A percentile compares a stretch with the other conserved stretches of the same genome.
Evolutionary conservation across 73 alveolate species (phyloP).

Genomic region (Paramecium pentaurelia): DNA sequence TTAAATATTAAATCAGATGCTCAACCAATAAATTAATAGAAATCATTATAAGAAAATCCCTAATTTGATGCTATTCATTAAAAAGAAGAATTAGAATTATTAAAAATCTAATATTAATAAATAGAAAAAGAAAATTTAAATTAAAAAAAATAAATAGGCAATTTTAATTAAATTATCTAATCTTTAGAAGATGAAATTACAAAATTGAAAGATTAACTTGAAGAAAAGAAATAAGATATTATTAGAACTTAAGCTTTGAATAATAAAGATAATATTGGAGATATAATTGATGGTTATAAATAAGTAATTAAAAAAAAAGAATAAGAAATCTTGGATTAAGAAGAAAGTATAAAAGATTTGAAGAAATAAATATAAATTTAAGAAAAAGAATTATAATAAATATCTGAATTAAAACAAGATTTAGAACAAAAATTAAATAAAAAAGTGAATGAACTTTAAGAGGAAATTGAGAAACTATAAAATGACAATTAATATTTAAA

Average conservation of each 20-base stretch:
- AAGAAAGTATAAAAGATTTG: neutral
- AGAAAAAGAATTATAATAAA: neutral
- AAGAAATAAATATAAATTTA: neutral
- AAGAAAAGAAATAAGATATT: neutral
- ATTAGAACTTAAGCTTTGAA: neutral
- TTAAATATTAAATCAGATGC: neutral
- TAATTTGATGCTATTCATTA: neutral
- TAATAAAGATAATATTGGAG: neutral
- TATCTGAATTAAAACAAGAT: neutral
- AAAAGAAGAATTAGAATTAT: neutral
- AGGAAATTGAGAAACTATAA: neutral
- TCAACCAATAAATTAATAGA: neutral
- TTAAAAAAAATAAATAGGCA: neutral
- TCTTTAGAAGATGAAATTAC: neutral
- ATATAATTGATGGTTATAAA: neutral
- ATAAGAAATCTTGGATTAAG: neutral
- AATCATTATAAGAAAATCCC: neutral
- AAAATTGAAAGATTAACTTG: neutral
- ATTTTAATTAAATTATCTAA: neutral
- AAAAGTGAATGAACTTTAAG: neutral
- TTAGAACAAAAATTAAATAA: neutral
- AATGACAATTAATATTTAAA: neutral
- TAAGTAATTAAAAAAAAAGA: neutral
- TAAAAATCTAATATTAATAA: neutral
- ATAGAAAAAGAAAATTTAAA: neutral